phyloP scores from a whole-genome alignment of 768 basidiomycete genomes.

The Multifurca ochricompacta region DNA sequence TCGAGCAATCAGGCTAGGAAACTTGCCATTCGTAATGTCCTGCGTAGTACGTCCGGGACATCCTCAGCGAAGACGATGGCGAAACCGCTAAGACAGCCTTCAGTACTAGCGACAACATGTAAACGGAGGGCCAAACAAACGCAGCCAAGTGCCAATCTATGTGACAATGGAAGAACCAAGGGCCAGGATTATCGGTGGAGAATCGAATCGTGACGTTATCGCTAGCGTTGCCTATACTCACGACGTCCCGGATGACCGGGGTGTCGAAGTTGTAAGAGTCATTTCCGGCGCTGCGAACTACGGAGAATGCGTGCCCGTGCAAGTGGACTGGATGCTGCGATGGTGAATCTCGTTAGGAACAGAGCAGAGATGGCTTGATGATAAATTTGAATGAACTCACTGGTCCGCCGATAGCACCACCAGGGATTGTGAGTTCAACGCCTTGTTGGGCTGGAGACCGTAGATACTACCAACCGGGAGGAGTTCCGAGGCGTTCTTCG shows the following conservation, averaged over 20 bases:
- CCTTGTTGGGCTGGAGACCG: not conserved
- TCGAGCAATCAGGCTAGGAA: not conserved
- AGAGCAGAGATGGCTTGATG: too few relatives aligned
- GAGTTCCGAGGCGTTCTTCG: not conserved
- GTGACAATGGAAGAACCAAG: too few relatives aligned
- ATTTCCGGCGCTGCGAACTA: conserved; percentile 5
- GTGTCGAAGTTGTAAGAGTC: conserved; percentile 19
- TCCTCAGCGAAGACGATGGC: too few relatives aligned
- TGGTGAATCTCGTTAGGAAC: too few relatives aligned
- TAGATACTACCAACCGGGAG: not conserved
- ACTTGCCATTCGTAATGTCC: not conserved
- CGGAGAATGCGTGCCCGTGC: conserved; percentile 18
- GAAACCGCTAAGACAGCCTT: too few relatives aligned
- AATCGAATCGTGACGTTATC: conserved; percentile 24
- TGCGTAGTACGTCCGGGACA: not conserved
- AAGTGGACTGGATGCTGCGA: conserved; percentile 11
- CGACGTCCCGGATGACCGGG: conserved; percentile 18
- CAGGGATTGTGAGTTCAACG: conserved; percentile 5
- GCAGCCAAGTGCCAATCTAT: too few relatives aligned
- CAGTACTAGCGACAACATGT: too few relatives aligned
- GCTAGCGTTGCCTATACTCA: conserved; percentile 2
- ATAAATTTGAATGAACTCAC: not conserved
- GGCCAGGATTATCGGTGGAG: conserved; percentile 25
- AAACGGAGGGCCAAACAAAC: too few relatives aligned
- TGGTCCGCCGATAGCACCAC: not conserved